Conservation (phyloP, 2,329 filamentous ascomycete species). For the Diaporthe destruens region DNA sequence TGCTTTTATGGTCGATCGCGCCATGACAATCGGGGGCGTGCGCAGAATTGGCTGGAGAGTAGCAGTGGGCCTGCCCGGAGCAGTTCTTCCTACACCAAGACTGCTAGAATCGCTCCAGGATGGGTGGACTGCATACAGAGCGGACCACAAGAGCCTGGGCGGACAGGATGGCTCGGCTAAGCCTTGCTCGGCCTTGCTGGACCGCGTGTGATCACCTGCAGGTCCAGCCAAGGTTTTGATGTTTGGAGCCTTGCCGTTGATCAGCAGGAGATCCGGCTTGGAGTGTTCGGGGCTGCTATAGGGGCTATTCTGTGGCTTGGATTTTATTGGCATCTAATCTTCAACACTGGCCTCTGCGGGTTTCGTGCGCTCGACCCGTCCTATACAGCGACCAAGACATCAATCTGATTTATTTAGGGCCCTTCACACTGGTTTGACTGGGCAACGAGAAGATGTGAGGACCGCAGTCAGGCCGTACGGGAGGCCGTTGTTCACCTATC, state of each 20-base stretch:
- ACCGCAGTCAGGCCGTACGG: conserved; percentile 5
- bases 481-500: not conserved
- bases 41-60: not conserved
- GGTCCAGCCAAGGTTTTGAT: conserved; percentile 18
- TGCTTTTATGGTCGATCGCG: not conserved
- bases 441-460: conserved; percentile 2
- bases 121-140: not conserved
- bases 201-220: conserved; percentile 18
- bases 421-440: conserved; percentile 29
- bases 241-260: conserved; percentile 26
- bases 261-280: conserved; percentile 29
- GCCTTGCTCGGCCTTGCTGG: conserved; percentile 7
- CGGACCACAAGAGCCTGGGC: too few species aligned
- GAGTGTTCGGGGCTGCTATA: not conserved
- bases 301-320: conserved; percentile 14
- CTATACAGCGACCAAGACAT: not conserved
- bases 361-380: not conserved
- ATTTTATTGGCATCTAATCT: conserved; percentile 26
- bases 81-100: not conserved
- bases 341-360: conserved; percentile 6
- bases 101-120: not conserved
- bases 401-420: conserved; percentile 23
- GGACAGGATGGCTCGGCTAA: not conserved
- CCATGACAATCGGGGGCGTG: conserved; percentile 1
- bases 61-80: not conserved